These are phyloP conservation scores for Scedosporium dehoogii DNA, from an alignment of 2,329 filamentous ascomycete species.

Conservation along the genomic window DNA sequence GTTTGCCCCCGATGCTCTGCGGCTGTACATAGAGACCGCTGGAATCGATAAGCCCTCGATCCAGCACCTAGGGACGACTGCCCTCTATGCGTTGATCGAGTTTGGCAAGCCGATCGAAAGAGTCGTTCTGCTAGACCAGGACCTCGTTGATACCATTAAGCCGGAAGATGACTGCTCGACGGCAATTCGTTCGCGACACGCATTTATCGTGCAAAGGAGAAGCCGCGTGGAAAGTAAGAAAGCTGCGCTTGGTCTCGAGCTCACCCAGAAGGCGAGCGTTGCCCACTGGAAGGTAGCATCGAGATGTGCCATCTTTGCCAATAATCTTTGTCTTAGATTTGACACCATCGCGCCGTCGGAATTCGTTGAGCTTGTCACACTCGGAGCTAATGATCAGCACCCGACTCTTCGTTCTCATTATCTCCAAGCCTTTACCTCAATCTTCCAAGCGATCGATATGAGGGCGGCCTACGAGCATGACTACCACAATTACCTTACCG, in stretches of 20 bases:
- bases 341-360: slow-evolving; percentile 72
- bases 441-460: slow-evolving; percentile 82
- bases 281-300: slow-evolving; percentile 97
- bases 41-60: slow-evolving; percentile 91
- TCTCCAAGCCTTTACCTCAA: slow-evolving; percentile 61
- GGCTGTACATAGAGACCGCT: slow-evolving; percentile 80
- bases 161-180: slow-evolving; percentile 52
- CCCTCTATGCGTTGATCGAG: slow-evolving; percentile 78
- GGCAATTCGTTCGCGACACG: slow-evolving; percentile 44
- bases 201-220: slow-evolving; percentile 66
- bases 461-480: slow-evolving; percentile 77
- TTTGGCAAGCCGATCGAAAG: slow-evolving; percentile 83
- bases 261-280: slow-evolving; percentile 64
- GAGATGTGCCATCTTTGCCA: slow-evolving; percentile 79
- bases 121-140: slow-evolving; percentile 71
- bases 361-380: slow-evolving; percentile 73
- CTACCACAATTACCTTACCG: slow-evolving; percentile 76
- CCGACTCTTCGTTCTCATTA: slow-evolving; percentile 77
- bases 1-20: slow-evolving; percentile 82
- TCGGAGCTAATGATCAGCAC: slow-evolving; percentile 81
- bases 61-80: slow-evolving; percentile 74
- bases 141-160: slow-evolving; percentile 60
- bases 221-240: slow-evolving; percentile 77
- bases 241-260: slow-evolving; percentile 65
- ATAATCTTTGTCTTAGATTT: slow-evolving; percentile 86